These are phyloP conservation scores for Nidula microcarpa DNA, from an alignment of 768 basidiomycete genomes.

Conservation along the genomic window DNA sequence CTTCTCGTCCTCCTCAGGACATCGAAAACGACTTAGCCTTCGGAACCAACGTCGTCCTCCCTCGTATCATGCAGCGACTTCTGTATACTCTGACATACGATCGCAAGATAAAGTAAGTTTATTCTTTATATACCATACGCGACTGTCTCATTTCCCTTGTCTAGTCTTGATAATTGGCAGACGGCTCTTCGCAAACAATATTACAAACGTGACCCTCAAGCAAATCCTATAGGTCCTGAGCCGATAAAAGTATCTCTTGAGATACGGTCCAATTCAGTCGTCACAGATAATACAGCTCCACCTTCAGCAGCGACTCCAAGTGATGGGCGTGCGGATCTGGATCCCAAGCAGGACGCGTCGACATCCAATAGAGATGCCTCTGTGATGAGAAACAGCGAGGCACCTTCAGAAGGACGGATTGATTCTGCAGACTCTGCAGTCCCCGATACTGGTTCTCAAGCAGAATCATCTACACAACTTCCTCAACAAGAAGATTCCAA, in stretches of 20 bases:
- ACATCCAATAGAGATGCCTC: no score
- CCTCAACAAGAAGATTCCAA: no score
- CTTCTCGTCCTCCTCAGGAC: constrained; percentile 43
- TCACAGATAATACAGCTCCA: constrained; percentile 11
- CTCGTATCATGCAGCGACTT: constrained; percentile 73
- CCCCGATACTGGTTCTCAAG: no score
- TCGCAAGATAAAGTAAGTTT: constrained; percentile 70
- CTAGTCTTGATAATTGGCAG: constrained; percentile 77
- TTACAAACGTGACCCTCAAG: constrained; percentile 62
- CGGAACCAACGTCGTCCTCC: constrained; percentile 55
- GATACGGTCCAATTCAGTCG: constrained; percentile 14
- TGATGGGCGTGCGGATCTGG: no score
- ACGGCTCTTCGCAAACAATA: constrained; percentile 75
- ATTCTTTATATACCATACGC: constrained; percentile 4
- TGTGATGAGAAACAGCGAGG: no score
- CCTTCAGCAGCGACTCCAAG: constrained; percentile 5
- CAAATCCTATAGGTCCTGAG: constrained; percentile 71
- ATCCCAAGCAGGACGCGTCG: no score
- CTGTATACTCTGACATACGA: constrained; percentile 77
- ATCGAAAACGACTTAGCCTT: constrained; percentile 74
- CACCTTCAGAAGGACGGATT: no score
- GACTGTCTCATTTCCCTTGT: constrained; percentile 11
- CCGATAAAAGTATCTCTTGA: constrained; percentile 27
- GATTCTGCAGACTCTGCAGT: no score
- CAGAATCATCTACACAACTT: no score